Conservation (phyloP, 371 early-diverging fungal genomes). For the Rhizopus stolonifer region DNA sequence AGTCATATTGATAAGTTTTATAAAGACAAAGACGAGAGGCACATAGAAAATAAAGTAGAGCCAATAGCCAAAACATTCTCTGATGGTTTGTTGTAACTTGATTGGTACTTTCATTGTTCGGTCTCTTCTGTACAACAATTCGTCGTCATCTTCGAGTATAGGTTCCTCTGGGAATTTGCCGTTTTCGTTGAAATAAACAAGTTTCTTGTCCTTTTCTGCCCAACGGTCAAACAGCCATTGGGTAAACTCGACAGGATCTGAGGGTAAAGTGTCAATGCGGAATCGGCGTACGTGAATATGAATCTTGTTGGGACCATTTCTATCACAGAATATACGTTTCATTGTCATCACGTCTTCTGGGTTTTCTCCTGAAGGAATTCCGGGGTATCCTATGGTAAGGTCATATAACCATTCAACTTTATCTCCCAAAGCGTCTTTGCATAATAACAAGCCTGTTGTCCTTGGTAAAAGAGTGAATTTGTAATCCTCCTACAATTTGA, state of each 20-base stretch:
- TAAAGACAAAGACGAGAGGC: conserved; percentile 6
- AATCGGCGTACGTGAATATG: conserved; percentile 78
- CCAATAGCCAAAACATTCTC: conserved; percentile 20
- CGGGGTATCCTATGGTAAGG: conserved; percentile 82
- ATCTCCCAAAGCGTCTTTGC: conserved; percentile 60
- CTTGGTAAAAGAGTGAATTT: conserved; percentile 76
- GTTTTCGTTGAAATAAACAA: conserved; percentile 72
- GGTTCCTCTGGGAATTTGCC: conserved; percentile 61
- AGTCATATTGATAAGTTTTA: not conserved
- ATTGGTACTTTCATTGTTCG: conserved; percentile 18
- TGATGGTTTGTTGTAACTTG: conserved; percentile 12
- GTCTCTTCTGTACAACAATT: conserved; percentile 8
- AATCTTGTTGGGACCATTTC: conserved; percentile 68
- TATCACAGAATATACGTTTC: conserved; percentile 63
- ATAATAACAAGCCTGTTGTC: conserved; percentile 70
- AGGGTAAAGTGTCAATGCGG: conserved; percentile 62
- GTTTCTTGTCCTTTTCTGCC: conserved; percentile 76
- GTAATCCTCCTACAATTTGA: conserved; percentile 37
- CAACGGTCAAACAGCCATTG: conserved; percentile 76
- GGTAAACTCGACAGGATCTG: conserved; percentile 59
- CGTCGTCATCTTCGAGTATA: conserved; percentile 5
- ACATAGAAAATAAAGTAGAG: conserved; percentile 21
- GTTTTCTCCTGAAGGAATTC: conserved; percentile 68
- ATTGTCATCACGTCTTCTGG: conserved; percentile 78
- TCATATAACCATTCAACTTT: conserved; percentile 77